A percentile compares a stretch with the other conserved stretches of the same genome.
These are phyloP conservation scores for Prosopis cineraria DNA, from an alignment of 306 rosid genomes.

Conservation along the genomic window DNA sequence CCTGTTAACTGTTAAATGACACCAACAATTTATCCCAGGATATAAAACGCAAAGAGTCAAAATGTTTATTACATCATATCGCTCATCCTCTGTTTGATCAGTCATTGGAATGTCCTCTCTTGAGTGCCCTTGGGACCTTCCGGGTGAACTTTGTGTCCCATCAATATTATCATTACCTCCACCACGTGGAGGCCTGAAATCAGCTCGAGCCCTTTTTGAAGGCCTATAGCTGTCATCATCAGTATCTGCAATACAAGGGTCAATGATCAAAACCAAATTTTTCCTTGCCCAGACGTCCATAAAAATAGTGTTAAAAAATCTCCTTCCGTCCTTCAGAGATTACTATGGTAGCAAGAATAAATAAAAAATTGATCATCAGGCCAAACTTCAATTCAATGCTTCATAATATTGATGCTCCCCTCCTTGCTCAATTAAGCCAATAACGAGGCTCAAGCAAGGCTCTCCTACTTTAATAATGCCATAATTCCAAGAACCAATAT, in stretches of 20 bases:
- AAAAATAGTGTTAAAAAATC: not conserved
- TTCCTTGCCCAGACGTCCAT: not conserved
- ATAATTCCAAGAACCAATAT: not conserved
- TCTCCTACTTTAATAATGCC: not conserved
- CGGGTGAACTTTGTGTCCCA: constrained; percentile 84
- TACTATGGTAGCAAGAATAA: not conserved
- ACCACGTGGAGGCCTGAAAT: constrained; percentile 61
- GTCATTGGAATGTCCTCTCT: constrained; percentile 87
- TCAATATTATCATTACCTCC: constrained; percentile 67
- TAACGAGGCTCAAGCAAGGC: not conserved
- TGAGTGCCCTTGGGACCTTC: constrained; percentile 70
- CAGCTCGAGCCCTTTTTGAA: constrained; percentile 82
- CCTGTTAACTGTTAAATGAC: constrained; percentile 22
- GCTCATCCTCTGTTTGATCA: constrained; percentile 88
- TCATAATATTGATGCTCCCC: not conserved
- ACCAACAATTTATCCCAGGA: not conserved
- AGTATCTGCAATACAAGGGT: constrained; percentile 61
- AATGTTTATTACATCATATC: constrained; percentile 54
- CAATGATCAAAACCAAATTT: constrained; percentile 11
- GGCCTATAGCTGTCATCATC: constrained; percentile 90
- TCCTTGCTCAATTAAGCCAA: not conserved
- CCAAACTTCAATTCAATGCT: not conserved
- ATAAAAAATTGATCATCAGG: not conserved
- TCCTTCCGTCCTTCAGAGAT: not conserved
- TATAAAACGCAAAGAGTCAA: not conserved